Evolutionary conservation across 2,329 filamentous ascomycete genomes (phyloP).

Genomic region (Alternaria consortialis): DNA sequence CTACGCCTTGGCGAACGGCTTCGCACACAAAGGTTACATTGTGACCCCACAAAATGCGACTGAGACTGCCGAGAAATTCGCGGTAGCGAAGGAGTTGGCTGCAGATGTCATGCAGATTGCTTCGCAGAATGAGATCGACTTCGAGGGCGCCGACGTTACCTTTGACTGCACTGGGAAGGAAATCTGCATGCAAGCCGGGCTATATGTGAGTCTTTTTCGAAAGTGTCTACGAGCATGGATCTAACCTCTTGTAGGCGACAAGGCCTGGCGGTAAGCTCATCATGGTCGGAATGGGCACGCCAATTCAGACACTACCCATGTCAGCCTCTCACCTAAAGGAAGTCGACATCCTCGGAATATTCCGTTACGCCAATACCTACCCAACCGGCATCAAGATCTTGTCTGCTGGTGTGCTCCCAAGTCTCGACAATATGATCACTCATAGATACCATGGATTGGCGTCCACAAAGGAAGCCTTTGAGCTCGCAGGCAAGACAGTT

Average conservation of each 20-base stretch:
- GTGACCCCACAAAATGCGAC: slow-evolving; percentile 36
- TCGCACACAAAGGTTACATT: slow-evolving; percentile 51
- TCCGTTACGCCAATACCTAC: slow-evolving; percentile 65
- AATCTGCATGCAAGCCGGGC: slow-evolving; percentile 54
- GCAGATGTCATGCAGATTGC: slow-evolving; percentile 49
- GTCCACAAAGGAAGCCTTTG: slow-evolving; percentile 62
- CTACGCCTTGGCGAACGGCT: slow-evolving; percentile 51
- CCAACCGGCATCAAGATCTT: slow-evolving; percentile 63
- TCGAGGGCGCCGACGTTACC: slow-evolving; percentile 52
- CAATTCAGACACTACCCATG: slow-evolving; percentile 63
- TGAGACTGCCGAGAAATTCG: slow-evolving; percentile 46
- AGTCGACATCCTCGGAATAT: slow-evolving; percentile 66
- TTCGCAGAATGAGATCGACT: slow-evolving; percentile 47
- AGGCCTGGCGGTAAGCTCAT: slow-evolving; percentile 62
- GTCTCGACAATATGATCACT: slow-evolving; percentile 63
- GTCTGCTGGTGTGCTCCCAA: slow-evolving; percentile 59
- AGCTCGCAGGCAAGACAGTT: slow-evolving; percentile 59
- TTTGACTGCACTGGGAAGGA: slow-evolving; percentile 56
- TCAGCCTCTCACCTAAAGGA: slow-evolving; percentile 64
- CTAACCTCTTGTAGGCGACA: slow-evolving; percentile 45
- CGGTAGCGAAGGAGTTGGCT: slow-evolving; percentile 48
- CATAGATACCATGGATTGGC: slow-evolving; percentile 59
- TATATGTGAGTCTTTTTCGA: slow-evolving; percentile 46
- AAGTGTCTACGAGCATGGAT: slow-evolving; percentile 3
- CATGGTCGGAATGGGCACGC: slow-evolving; percentile 67